Base-by-base conservation (phyloP, 805 yeast species). In the Starmera caribaea region DNA sequence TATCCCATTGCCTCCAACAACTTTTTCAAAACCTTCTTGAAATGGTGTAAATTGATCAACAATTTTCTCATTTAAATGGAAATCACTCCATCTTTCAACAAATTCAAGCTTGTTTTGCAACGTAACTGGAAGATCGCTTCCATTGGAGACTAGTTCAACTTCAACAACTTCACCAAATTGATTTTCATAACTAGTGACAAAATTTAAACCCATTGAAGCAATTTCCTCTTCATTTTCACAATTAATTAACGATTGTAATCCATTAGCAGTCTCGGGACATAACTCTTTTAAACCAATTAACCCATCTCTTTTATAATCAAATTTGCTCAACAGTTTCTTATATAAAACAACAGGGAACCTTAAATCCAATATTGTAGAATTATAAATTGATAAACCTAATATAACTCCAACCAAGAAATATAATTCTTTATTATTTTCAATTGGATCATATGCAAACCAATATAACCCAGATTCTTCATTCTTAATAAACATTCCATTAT, bases 361-460 rank as follows among this genome's bases (percentile, higher is more conserved):
- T 40, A 90, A 63, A 55, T 88, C 96, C 35, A 90, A 63, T 37
- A 89, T 87, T 1, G 88, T 81, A 1, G 96, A 83, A 58, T 90
- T 92, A 58, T 85, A 87, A 29, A 92, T 79, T 0, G 97, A 97
- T 48, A 92, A 67, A 0, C 96, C 97, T 32, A 92, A 61, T 2
- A 88, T 80, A 2, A 83, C 84, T 0, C 98, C 98, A 40, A 88
- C 80, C 30, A 87, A 63, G 51, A 75, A 80, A 59, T 80, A 89
- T 44, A 78, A 61, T 43, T 80, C 86, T 16, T 57, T 53, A 41
- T 64, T 62, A 26, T 55, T 45, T n/a, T 56, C 59, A 8, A 67
- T 48, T 3, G 76, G 69, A 6, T 63, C 54, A 5, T 75, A 58
- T 14, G 76, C 64, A 58, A 90, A 89, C 96, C 97, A 92, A 38